Conservation (phyloP, 2,329 filamentous ascomycete genomes). For the Domatiomyces globalis region DNA sequence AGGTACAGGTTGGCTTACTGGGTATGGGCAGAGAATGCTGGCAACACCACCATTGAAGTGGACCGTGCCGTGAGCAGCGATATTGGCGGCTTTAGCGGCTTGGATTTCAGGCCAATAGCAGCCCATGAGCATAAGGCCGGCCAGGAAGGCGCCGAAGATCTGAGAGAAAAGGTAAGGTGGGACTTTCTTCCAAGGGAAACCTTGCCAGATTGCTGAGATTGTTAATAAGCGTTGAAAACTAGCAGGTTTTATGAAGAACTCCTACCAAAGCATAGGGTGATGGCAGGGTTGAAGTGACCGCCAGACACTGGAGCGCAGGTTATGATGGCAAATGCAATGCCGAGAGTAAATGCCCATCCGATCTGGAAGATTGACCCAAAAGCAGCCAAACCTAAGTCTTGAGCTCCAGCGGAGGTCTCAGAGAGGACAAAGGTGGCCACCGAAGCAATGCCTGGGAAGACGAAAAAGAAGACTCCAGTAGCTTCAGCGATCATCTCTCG, state of each 20-base stretch:
- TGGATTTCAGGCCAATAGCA: constrained; percentile 42
- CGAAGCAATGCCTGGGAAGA: constrained; percentile 25
- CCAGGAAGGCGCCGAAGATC: constrained; percentile 43
- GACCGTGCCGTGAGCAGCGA: constrained; percentile 26
- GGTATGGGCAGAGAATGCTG: constrained; percentile 42
- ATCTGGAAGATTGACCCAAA: constrained; percentile 43
- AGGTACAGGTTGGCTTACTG: constrained; percentile 12
- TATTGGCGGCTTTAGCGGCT: constrained; percentile 27
- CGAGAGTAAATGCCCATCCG: constrained; percentile 42
- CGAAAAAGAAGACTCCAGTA: constrained; percentile 44
- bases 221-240: constrained; percentile 22
- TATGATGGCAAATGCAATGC: constrained; percentile 47
- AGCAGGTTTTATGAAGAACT: constrained; percentile 21
- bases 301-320: constrained; percentile 41
- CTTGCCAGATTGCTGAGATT: constrained; percentile 36
- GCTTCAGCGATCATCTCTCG: constrained; percentile 44
- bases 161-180: constrained; percentile 39
- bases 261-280: constrained; percentile 31
- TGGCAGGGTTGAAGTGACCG: constrained; percentile 42
- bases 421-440: constrained; percentile 36
- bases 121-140: constrained; percentile 40
- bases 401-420: constrained; percentile 24
- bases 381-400: constrained; percentile 22
- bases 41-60: constrained; percentile 39
- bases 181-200: constrained; percentile 43